Base-by-base conservation (phyloP, 805 yeast species). In the Candida xyloterini region DNA sequence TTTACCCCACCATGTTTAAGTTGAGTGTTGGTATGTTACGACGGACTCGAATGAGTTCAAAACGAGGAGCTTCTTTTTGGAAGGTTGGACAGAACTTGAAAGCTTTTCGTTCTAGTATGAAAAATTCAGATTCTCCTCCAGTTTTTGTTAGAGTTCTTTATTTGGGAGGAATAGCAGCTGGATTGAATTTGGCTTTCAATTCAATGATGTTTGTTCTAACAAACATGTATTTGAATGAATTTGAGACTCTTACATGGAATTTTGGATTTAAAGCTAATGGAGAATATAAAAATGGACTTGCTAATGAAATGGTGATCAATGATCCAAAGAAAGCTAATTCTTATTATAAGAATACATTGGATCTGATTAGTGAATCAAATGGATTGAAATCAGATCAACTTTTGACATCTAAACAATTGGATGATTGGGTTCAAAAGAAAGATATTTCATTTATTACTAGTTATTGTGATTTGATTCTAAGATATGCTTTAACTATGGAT, bases 141-240 rank as follows among this genome's bases (percentile, higher is more conserved):
- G 64, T 74, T 51, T 65, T 77, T 57, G 63, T 62, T 41, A 62
- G 72, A 48, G 55, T 77, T 1, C 59, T 74, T 36, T 32, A 65
- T 27, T 69, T 75, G 10, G 60, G 74, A 25, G 53, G 69, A 3
- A 53, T 66, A 16, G 74, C 71, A 50, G 50, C 68, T 21, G 57
- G 70, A 3, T 64, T 74, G 51, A 65, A 60, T 30, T 50, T 63
- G 27, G 20, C 54, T 4, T 64, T 64, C 50, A 64, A 64, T 45
- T 40, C 59, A 1, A 59, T 64, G 66, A 47, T 64, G 43, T 50
- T 60, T 3, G 51, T 56, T 4, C 47, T 64, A 16, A 59, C 66
- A 0, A 56, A 59, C 20, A 26, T 55, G 11, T 64, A 63, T 32
- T 42, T 64, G 7, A 52, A 51, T 10, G 43, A 40, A 9, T 24